Conservation (phyloP, 2,329 filamentous ascomycete genomes). For the Trichoderma gracile region DNA sequence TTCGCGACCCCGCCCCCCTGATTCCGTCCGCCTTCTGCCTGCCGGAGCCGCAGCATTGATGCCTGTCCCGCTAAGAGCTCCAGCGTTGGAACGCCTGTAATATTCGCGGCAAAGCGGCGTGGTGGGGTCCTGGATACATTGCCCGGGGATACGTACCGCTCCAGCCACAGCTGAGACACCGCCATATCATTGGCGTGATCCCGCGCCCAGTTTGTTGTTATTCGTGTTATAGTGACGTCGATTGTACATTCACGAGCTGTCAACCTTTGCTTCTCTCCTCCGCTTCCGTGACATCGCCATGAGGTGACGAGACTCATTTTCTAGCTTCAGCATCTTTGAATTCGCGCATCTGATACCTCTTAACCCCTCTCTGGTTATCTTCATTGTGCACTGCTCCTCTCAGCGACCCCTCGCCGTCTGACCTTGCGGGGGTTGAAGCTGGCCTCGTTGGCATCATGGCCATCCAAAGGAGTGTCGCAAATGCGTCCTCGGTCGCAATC, state of each 20-base stretch:
- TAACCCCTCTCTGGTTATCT: not conserved
- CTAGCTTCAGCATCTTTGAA: not conserved
- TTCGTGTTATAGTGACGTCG: constrained; percentile 24
- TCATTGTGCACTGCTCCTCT: constrained; percentile 4
- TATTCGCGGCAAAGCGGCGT: constrained; percentile 2
- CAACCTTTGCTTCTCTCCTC: not conserved
- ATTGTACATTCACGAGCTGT: constrained; percentile 5
- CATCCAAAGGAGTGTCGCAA: constrained; percentile 37
- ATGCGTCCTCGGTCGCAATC: constrained; percentile 42
- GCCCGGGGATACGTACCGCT: constrained; percentile 16
- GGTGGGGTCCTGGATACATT: no score
- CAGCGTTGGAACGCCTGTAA: constrained; percentile 19
- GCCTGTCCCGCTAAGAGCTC: constrained; percentile 2
- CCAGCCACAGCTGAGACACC: constrained; percentile 26
- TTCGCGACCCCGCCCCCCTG: constrained; percentile 29
- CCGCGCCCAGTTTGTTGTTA: constrained; percentile 17
- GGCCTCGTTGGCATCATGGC: constrained; percentile 32
- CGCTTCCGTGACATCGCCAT: constrained; percentile 16
- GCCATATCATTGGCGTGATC: constrained; percentile 24
- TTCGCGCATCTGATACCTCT: not conserved
- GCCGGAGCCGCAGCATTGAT: constrained; percentile 17
- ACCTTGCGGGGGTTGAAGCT: constrained; percentile 1
- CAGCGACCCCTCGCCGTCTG: not conserved
- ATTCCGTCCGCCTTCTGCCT: not conserved
- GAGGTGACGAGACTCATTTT: constrained; percentile 11